Percentiles rank a stretch among this genome's conserved stretches.
Conservation (phyloP, 2,329 filamentous ascomycete species). For the Lachnellula arida region DNA sequence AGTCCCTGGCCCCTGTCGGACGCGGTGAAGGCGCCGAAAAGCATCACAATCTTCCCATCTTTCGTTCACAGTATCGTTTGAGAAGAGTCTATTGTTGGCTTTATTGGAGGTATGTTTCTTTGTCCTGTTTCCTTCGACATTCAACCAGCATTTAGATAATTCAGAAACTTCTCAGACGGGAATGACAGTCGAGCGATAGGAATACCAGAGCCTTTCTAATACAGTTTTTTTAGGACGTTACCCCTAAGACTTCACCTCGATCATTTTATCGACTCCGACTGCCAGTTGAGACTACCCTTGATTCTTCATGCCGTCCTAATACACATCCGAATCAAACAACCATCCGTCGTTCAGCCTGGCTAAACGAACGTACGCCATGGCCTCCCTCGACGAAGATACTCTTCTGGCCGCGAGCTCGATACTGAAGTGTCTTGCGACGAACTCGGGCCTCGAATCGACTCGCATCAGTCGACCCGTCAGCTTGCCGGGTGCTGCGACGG, state of each 20-base stretch:
- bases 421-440: constrained; percentile 46
- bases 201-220: background rate
- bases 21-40: background rate
- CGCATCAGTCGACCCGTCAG: constrained; percentile 40
- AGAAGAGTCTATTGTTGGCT: too few relatives aligned
- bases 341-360: constrained; percentile 23
- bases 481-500: constrained; percentile 71
- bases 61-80: too few relatives aligned
- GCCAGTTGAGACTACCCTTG: background rate
- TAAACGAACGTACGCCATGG: constrained; percentile 25
- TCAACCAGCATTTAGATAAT: background rate
- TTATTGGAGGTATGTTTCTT: too few relatives aligned
- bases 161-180: background rate
- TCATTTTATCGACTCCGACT: background rate
- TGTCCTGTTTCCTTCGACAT: background rate
- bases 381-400: constrained; percentile 43
- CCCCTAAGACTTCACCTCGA: background rate
- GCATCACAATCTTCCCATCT: background rate
- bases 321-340: constrained; percentile 10
- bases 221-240: background rate
- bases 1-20: background rate
- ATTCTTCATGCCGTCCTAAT: constrained; percentile 22
- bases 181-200: background rate
- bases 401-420: constrained; percentile 50
- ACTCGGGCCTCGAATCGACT: constrained; percentile 9